Conservation (phyloP, 2,329 filamentous ascomycete genomes). For the Fusarium succisae region DNA sequence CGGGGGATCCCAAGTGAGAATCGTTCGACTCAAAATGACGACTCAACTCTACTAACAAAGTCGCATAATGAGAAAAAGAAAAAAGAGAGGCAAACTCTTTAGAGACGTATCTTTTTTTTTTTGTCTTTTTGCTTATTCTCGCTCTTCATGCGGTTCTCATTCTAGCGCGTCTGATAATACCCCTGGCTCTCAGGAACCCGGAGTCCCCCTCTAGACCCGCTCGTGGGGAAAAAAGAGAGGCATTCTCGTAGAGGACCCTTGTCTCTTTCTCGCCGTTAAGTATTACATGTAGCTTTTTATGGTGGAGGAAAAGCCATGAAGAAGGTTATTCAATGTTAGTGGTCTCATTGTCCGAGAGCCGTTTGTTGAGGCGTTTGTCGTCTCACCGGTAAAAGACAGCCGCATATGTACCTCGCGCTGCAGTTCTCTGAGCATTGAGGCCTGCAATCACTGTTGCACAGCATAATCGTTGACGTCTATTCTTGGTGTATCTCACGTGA, state of each 20-base stretch:
- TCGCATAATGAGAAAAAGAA: not conserved
- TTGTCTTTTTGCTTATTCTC: conserved; percentile 5
- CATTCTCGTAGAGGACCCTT: not conserved
- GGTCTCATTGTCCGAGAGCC: not conserved
- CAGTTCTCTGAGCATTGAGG: not conserved
- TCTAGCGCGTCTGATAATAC: conserved; percentile 16
- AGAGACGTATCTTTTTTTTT: conserved; percentile 1
- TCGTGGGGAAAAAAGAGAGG: not conserved
- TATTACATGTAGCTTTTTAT: not conserved
- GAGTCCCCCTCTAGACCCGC: conserved; percentile 12
- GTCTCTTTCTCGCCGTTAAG: conserved; percentile 6
- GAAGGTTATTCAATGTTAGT: not conserved
- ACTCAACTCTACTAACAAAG: conserved; percentile 19
- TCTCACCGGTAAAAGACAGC: not conserved
- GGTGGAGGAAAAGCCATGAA: not conserved
- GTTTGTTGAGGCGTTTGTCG: conserved; percentile 14
- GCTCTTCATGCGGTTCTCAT: conserved; percentile 17
- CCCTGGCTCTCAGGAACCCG: conserved; percentile 27
- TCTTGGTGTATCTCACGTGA: not conserved
- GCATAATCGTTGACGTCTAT: not conserved
- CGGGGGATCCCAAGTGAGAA: conserved; percentile 22
- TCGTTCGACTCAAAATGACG: conserved; percentile 41
- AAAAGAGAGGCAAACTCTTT: conserved; percentile 10
- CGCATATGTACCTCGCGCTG: not conserved
- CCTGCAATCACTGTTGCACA: not conserved